These are phyloP conservation scores for Tagetes erecta DNA, from an alignment of 129 eudicot genomes.

Conservation along the genomic window DNA sequence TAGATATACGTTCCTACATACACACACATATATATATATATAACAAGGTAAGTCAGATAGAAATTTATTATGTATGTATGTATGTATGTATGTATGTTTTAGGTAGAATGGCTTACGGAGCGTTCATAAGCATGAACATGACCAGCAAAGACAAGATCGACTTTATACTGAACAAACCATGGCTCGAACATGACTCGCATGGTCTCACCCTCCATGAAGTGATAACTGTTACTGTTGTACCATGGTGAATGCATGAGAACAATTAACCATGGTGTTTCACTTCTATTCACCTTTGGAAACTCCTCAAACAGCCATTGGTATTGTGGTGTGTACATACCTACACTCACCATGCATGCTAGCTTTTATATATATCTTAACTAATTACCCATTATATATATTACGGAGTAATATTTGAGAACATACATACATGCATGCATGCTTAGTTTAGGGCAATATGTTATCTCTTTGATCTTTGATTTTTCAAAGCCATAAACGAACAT, in stretches of 20 bases:
- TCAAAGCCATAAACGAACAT: too few species aligned
- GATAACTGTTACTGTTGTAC: constrained; percentile 58
- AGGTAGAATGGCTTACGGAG: constrained; percentile 37
- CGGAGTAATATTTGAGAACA: too few species aligned
- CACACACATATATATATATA: too few species aligned
- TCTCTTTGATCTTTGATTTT: too few species aligned
- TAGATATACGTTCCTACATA: constrained; percentile 52
- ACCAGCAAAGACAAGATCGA: constrained; percentile 63
- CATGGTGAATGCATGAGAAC: constrained; percentile 63
- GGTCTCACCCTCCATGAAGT: constrained; percentile 65
- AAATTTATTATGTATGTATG: too few species aligned
- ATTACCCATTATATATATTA: too few species aligned
- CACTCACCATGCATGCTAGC: too few species aligned
- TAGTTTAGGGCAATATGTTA: too few species aligned
- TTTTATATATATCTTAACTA: too few species aligned
- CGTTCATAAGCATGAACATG: constrained; percentile 71
- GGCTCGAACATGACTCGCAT: constrained; percentile 63
- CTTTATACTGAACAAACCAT: constrained; percentile 58
- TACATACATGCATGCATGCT: too few species aligned
- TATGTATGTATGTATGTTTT: too few species aligned
- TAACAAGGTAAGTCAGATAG: too few species aligned
- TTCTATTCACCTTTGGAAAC: constrained; percentile 54
- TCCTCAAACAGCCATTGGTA: constrained; percentile 52
- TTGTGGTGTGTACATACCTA: constrained; percentile 58
- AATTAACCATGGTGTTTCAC: constrained; percentile 64